Evolutionary conservation across 75 land plant genomes (phyloP).

Genomic region (Sequoia sempervirens): DNA sequence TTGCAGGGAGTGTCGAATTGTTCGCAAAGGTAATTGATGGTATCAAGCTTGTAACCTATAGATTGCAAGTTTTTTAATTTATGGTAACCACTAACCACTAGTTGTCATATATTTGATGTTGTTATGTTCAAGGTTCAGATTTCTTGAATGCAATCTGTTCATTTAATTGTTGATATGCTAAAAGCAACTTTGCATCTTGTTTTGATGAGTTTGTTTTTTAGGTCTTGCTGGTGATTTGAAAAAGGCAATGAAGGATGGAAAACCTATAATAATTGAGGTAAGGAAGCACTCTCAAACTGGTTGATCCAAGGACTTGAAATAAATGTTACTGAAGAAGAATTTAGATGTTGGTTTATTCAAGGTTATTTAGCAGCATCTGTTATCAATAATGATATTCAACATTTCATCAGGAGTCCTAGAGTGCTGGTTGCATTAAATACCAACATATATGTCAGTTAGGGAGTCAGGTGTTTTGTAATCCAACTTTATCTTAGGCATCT

Average conservation of each 20-base stretch:
- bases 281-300: neutral
- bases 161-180: neutral
- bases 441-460: neutral
- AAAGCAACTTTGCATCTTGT: neutral
- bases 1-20: slow-evolving; percentile 86
- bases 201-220: slow-evolving; percentile 14
- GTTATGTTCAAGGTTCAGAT: neutral
- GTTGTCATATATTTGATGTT: neutral
- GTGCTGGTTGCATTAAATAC: neutral
- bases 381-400: neutral
- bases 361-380: neutral
- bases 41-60: neutral
- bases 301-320: neutral
- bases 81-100: neutral
- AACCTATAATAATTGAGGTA: slow-evolving; percentile 98
- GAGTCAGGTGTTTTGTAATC: neutral
- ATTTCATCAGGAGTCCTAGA: neutral
- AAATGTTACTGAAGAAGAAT: neutral
- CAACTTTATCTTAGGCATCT: neutral
- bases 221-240: slow-evolving; percentile 92
- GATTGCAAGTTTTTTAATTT: neutral
- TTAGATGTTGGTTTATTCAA: neutral
- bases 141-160: neutral
- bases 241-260: slow-evolving; percentile 97
- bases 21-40: slow-evolving; percentile 26